phyloP scores from a whole-genome alignment of 2,329 filamentous ascomycete species.

The Colletotrichum sp. region DNA sequence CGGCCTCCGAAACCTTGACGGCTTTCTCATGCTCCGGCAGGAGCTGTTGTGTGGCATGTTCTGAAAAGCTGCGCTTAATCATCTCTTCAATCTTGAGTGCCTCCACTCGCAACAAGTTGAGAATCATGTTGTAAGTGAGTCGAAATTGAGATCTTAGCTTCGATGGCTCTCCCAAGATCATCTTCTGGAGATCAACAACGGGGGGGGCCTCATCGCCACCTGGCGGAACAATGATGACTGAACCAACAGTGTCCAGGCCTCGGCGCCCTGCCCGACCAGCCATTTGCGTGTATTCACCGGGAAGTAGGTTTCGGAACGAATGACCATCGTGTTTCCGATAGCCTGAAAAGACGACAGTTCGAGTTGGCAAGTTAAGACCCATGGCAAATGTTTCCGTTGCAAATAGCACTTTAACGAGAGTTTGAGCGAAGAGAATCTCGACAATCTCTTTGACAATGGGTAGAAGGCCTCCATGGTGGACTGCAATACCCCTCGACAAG shows the following conservation, averaged over 20 bases:
- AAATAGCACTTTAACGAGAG: conserved; percentile 94
- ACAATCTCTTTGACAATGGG: conserved; percentile 98
- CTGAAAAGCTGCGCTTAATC: conserved; percentile 99
- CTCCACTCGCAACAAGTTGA: conserved; percentile 93
- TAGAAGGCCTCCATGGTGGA: conserved; percentile 92
- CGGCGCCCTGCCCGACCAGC: conserved; percentile 91
- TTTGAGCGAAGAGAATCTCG: conserved; percentile 94
- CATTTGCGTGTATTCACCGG: conserved; percentile 99
- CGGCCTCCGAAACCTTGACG: conserved; percentile 89
- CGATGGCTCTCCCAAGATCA: conserved; percentile 95
- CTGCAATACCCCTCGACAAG: conserved; percentile 86
- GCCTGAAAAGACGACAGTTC: conserved; percentile 96
- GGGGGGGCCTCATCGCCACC: conserved; percentile 88
- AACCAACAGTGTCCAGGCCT: conserved; percentile 90
- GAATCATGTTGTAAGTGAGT: conserved; percentile 98
- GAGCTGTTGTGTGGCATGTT: conserved; percentile 94
- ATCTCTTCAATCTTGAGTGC: conserved; percentile 99
- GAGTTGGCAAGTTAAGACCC: conserved; percentile 93
- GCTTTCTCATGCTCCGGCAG: conserved; percentile 95
- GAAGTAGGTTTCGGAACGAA: conserved; percentile 86
- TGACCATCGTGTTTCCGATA: conserved; percentile 97
- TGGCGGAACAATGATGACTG: conserved; percentile 89
- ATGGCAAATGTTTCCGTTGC: conserved; percentile 99
- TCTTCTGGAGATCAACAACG: conserved; percentile 80
- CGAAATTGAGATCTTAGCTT: conserved; percentile 96